These are phyloP conservation scores for Brassica incana DNA, from an alignment of 345 rosid genomes.

Conservation along the genomic window DNA sequence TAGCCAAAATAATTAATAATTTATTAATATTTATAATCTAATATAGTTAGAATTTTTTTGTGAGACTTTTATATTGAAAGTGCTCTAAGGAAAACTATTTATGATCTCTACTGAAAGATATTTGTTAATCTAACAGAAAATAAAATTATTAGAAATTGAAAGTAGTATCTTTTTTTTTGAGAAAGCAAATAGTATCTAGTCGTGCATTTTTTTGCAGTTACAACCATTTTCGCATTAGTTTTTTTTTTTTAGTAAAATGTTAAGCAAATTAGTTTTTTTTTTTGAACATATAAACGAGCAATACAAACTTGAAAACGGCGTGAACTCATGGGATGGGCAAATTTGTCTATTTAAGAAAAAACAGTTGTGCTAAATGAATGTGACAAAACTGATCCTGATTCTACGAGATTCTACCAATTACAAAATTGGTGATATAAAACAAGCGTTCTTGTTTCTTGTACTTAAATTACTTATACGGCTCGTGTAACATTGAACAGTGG, in stretches of 20 bases:
- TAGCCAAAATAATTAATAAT: too few relatives aligned
- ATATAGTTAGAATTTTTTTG: too few relatives aligned
- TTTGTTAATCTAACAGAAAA: background rate
- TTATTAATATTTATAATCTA: too few relatives aligned
- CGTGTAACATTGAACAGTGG: slow-evolving; percentile 34
- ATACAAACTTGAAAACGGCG: background rate
- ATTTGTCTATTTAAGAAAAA: slow-evolving; percentile 5
- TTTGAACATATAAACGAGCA: background rate
- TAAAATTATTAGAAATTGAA: too few relatives aligned
- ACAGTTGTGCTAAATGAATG: slow-evolving; percentile 8
- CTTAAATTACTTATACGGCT: slow-evolving; percentile 8
- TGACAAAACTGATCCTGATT: slow-evolving; percentile 26
- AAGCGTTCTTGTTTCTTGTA: slow-evolving; percentile 21
- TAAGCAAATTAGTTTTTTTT: too few relatives aligned
- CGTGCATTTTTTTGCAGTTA: too few relatives aligned
- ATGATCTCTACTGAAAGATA: background rate
- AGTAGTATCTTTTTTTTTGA: too few relatives aligned
- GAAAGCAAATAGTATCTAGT: too few relatives aligned
- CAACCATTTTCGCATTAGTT: background rate
- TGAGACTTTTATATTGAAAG: too few relatives aligned
- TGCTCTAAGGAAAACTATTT: too few relatives aligned
- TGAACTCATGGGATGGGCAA: background rate
- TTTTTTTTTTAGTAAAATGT: too few relatives aligned
- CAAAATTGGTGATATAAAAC: background rate
- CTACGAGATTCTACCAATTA: slow-evolving; percentile 4